Conservation (phyloP, 768 basidiomycete genomes). For the Chiua virens region DNA sequence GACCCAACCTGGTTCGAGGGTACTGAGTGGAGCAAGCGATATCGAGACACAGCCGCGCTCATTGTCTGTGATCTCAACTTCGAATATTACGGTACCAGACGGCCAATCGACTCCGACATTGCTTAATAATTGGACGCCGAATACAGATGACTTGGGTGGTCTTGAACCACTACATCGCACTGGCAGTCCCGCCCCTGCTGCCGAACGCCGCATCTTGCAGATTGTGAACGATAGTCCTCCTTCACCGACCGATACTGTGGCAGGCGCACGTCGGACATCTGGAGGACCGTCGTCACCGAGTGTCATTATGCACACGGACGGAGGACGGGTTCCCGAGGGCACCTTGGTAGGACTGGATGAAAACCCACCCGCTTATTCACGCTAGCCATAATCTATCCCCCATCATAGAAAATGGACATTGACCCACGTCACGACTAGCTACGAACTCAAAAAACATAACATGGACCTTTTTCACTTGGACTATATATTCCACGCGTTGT, state of each 20-base stretch:
- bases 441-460: slow-evolving; percentile 10
- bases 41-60: slow-evolving; percentile 15
- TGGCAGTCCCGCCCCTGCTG: slow-evolving; percentile 20
- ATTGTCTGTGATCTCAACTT: slow-evolving; percentile 21
- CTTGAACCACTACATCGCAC: slow-evolving; percentile 18
- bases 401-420: slow-evolving; percentile 2
- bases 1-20: slow-evolving; percentile 10
- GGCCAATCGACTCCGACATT: neutral
- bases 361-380: slow-evolving; percentile 27
- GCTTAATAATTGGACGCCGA: slow-evolving; percentile 13
- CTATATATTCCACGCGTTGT: slow-evolving; percentile 7
- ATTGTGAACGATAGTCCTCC: slow-evolving; percentile 25
- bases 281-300: neutral
- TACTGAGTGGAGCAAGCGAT: slow-evolving; percentile 1
- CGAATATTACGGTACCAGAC: slow-evolving; percentile 13
- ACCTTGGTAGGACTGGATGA: neutral
- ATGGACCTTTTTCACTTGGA: slow-evolving; percentile 14
- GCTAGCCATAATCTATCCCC: neutral
- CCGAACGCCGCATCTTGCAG: slow-evolving; percentile 29
- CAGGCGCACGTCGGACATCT: neutral
- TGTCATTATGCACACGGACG: slow-evolving; percentile 29
- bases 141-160: slow-evolving; percentile 19
- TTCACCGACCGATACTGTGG: slow-evolving; percentile 17
- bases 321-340: slow-evolving; percentile 14
- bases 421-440: slow-evolving; percentile 10